A percentile compares a stretch with the other conserved stretches of the same genome.
phyloP scores from a whole-genome alignment of 139 green algal genomes.

The Tetradesmus obliquus region DNA sequence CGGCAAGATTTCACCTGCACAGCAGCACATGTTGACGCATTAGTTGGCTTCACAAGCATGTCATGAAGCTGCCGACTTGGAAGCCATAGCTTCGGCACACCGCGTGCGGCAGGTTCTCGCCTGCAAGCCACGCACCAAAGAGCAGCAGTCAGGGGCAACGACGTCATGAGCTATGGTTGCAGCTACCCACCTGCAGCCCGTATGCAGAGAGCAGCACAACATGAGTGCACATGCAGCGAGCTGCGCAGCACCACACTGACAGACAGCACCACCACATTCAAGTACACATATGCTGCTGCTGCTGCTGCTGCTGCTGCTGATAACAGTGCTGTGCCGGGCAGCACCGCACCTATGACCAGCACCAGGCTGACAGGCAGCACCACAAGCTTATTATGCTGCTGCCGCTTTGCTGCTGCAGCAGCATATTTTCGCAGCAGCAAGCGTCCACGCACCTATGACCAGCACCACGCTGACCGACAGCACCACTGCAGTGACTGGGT shows the following conservation, averaged over 20 bases:
- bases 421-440: no score
- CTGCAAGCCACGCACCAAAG: neutral
- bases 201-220: no score
- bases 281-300: no score
- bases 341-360: no score
- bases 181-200: no score
- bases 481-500: slow-evolving; percentile 75
- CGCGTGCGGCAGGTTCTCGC: slow-evolving; percentile 82
- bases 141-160: no score
- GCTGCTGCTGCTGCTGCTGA: no score
- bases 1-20: slow-evolving; percentile 73
- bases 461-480: slow-evolving; percentile 84
- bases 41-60: neutral
- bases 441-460: slow-evolving; percentile 76
- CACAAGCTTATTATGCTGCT: neutral
- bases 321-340: no score
- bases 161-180: no score
- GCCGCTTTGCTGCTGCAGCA: neutral
- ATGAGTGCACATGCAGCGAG: no score
- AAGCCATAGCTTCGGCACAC: slow-evolving; percentile 85
- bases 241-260: no score
- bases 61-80: neutral
- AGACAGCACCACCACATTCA: no score
- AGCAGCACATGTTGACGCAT: neutral
- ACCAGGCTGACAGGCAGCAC: neutral